These are phyloP conservation scores for Emergomyces orientalis DNA, from an alignment of 2,329 filamentous ascomycete species.

Conservation along the genomic window DNA sequence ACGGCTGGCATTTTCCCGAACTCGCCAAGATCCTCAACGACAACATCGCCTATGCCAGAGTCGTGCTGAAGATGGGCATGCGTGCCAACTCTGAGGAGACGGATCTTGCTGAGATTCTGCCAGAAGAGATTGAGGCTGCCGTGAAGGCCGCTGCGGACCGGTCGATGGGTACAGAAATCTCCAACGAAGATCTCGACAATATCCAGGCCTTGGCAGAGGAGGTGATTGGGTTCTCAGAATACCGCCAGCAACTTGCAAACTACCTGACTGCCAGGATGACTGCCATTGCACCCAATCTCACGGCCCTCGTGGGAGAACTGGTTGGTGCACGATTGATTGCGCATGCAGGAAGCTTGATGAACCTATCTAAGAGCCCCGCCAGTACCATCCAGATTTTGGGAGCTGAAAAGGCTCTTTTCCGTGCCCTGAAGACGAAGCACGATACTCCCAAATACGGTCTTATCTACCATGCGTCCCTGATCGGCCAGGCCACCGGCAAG, in stretches of 20 bases:
- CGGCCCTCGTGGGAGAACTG: constrained; percentile 81
- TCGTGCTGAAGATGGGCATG: constrained; percentile 84
- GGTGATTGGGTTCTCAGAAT: constrained; percentile 84
- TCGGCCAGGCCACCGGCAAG: constrained; percentile 92
- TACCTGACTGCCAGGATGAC: constrained; percentile 93
- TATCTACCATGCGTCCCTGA: constrained; percentile 84
- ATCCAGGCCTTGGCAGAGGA: constrained; percentile 87
- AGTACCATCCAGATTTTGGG: constrained; percentile 96
- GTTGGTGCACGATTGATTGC: constrained; percentile 92
- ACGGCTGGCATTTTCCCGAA: constrained; percentile 99
- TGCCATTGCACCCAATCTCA: constrained; percentile 92
- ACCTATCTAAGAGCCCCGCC: constrained; percentile 86
- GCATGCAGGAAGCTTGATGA: constrained; percentile 88
- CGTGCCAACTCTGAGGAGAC: constrained; percentile 65
- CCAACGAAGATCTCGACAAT: constrained; percentile 81
- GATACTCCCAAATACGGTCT: constrained; percentile 98
- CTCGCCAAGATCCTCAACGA: constrained; percentile 95
- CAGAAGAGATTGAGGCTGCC: constrained; percentile 85
- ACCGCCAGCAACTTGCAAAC: constrained; percentile 74
- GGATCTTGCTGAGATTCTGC: constrained; percentile 81
- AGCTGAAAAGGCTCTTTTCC: constrained; percentile 97
- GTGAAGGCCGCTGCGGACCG: constrained; percentile 93
- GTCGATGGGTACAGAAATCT: constrained; percentile 98
- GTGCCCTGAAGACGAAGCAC: constrained; percentile 97
- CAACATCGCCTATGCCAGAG: constrained; percentile 84